Base-by-base conservation (phyloP, 2,329 filamentous ascomycete species). In the Pseudopyrenochaeta lycopersici region DNA sequence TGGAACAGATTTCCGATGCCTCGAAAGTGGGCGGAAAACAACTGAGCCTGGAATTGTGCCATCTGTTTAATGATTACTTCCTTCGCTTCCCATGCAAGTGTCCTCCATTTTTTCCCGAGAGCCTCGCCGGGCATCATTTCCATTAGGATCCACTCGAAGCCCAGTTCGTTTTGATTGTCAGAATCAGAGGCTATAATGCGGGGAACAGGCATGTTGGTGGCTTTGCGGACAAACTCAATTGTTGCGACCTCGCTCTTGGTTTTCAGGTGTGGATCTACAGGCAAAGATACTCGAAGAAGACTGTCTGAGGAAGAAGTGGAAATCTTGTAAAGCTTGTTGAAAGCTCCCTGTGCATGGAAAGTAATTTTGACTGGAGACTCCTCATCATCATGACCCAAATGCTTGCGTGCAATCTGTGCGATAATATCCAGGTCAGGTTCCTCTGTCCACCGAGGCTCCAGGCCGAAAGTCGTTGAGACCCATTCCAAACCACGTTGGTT, bases 281-380 rank as follows among this genome's bases (percentile, higher is more conserved):
- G 63, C 11, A 67, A 35, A 2, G 54, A 39, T n/a, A 60, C 51
- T 17, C 62, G 67, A 53, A 70, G 51, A 10, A 70, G 83, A 38
- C 17, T 46, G 7, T 38, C 14, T 15, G 35, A 35, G 4, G 18
- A 17, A 4, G 18, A 18, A 10, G 29, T 12, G 20, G 20, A 4
- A 11, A 60, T 39, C 5, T 21, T 52, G 33, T 56, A 63, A 10
- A 56, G 33, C 17, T 56, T 62, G 23, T 62, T 62, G 31, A 46
- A 56, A 2, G 40, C 11, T 27, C 56, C 56, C 7, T 46, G 15
- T 2, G 50, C 51, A 15, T 58, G 35, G 33, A 58, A 58, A 5
- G 21, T n/a, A 17, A 60, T 48, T 1, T 35, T 29, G 20, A 27
- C 29, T 1, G 39, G 33, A n/a, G 18, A 32, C 11, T 54, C 40